Evolutionary conservation across 805 yeast genomes (phyloP), one percentile per base, ranked within the genome.

Genomic region (Hanseniaspora hatyaiensis): DNA sequence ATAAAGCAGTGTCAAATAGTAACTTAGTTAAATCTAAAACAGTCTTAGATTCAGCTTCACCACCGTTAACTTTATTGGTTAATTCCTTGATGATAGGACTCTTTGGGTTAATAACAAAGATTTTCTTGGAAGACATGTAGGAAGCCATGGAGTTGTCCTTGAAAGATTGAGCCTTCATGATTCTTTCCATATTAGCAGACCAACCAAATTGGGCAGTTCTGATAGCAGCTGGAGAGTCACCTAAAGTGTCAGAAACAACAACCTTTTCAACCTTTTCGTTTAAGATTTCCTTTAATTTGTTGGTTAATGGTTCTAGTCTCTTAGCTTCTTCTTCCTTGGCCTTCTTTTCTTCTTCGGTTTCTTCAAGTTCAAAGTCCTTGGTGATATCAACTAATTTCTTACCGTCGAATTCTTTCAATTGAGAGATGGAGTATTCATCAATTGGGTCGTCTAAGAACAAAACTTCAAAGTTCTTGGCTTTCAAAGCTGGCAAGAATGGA

Each of bases 161-260:
- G 64, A 92, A 75, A 61, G 99, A 98, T 77, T 92, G 99, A 54
- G 98, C 98, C 78, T 92, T 92, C 99, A 92, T 92, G 78, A 92
- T 92, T 82, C 98, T 89, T 78, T 92, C 99, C 98, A 92, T 92
- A 78, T 92, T 92, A 64, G 99, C 99, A 59, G 98, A 92, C 99
- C 99, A 92, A 69, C 99, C 98, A 70, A 92, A 92, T 76, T 92
- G 97, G 59, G 96, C 97, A 59, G 98, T 92, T 80, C 98, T 87
- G 68, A 92, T 92, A 60, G 98, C 98, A 69, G 98, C 98, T 70
- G 99, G 99, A 51, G 97, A 88, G 65, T 88, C 96, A 61, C 88
- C 86, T 65, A 92, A 79, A 73, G 86, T 87, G 75, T 89, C 94
- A 56, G 97, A 87, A 56, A 92, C 96, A 66, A 88, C 87, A 71